Base-by-base conservation (phyloP, 352 stramenopile genomes). In the Thraustotheca clavata region DNA sequence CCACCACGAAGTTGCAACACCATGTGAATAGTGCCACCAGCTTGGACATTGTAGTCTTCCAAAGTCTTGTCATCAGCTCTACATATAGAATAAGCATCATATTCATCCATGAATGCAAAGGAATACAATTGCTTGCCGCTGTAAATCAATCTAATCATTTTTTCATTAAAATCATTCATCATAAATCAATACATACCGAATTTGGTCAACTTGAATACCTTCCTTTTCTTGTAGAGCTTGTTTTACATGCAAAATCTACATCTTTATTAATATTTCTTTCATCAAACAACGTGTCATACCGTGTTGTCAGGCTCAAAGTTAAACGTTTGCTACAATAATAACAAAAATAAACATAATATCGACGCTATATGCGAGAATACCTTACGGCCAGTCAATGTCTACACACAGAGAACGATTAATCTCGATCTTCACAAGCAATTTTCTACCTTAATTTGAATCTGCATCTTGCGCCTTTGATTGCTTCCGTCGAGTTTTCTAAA, bases 181-280 rank as follows among this genome's bases (percentile, higher is more conserved):
- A 36, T 55, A 35, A 20, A n/a, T 16, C 9, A 60, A 48, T n/a
- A n/a, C 48, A 59, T 54, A 79, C 69, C 80, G 72, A 63, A 91
- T 92, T 61, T 91, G 83, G 70, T 92, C 80, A 48, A 90, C 82
- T 49, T 96, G 86, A 52, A 97, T 97, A 57, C 96, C 96, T 75
- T 99, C 96, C 75, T 99, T 99, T 79, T 99, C 96, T 76, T 99
- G 95, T 59, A 99, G 77, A 41, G 91, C 86, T 72, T 98, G 92
- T 78, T 99, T 99, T 55, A 99, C 94, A 34, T 95, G 86, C 60
- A 98, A 72, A 55, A 99, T 97, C 81, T 98, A 48, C 27, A 57
- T 35, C 29, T 5, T 3, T 7, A 8, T 32, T 67, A 24, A 29
- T 55, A 26, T 32, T 24, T 33, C 14, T 24, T 29, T 47, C 18